phyloP scores from a whole-genome alignment of 208 protist genomes.

The Acanthamoeba sp. region DNA sequence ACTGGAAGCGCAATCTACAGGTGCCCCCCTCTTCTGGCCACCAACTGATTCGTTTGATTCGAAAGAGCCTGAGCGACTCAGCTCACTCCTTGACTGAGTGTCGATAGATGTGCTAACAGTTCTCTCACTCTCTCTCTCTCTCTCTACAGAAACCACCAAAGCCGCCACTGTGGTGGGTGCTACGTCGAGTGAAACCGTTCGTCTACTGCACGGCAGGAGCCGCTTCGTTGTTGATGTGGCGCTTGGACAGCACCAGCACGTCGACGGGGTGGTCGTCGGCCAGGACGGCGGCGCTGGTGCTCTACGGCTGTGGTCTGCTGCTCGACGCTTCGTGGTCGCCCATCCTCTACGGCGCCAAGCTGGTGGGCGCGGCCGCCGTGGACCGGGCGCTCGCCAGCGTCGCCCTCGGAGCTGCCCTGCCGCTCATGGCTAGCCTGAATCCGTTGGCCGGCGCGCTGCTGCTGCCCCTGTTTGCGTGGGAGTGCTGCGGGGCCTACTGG shows the following conservation, averaged over 20 bases:
- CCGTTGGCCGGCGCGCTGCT: not conserved
- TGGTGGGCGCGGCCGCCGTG: not conserved
- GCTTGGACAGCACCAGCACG: not conserved
- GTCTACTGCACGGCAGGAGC: not conserved
- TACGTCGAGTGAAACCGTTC: not conserved
- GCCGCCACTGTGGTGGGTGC: not conserved
- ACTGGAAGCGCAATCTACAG: constrained; percentile 9
- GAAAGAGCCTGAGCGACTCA: too few relatives aligned
- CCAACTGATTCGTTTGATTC: too few relatives aligned
- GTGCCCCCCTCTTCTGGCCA: not conserved
- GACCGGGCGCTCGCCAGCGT: not conserved
- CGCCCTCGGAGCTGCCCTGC: not conserved
- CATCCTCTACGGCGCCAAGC: constrained; percentile 12
- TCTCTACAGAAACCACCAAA: not conserved
- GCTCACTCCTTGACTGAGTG: too few relatives aligned
- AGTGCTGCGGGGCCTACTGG: constrained; percentile 34
- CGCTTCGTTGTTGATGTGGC: not conserved
- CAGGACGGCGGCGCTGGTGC: not conserved
- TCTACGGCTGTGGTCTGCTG: not conserved
- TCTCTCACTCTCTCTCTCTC: too few relatives aligned
- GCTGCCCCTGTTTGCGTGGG: constrained; percentile 25
- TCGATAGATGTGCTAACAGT: too few relatives aligned
- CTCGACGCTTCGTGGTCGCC: not conserved
- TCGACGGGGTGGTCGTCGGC: not conserved
- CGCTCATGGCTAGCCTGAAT: not conserved